Evolutionary conservation across 441 rosid species (phyloP).

Genomic region (Cnidoscolus chayamansa): DNA sequence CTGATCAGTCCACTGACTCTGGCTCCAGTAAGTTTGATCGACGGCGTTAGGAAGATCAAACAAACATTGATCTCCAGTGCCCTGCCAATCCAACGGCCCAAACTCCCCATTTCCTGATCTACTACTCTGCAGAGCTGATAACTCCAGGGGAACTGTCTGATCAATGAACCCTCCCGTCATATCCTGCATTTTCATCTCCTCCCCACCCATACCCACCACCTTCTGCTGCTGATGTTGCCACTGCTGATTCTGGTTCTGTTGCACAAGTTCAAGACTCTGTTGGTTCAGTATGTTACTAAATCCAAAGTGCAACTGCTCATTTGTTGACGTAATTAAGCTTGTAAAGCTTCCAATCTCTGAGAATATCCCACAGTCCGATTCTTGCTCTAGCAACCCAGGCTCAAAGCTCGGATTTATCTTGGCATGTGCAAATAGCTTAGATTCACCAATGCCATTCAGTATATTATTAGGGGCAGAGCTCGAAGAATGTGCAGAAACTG

Average conservation of each 20-base stretch:
- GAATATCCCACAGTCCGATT: constrained; percentile 54
- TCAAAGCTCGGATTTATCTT: constrained; percentile 38
- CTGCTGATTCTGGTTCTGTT: constrained; percentile 24
- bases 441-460: constrained; percentile 25
- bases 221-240: constrained; percentile 27
- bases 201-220: constrained; percentile 18
- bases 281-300: constrained; percentile 36
- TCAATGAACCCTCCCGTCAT: constrained; percentile 36
- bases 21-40: constrained; percentile 84
- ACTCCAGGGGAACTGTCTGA: constrained; percentile 45
- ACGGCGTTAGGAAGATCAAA: constrained; percentile 58
- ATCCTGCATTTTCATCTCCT: constrained; percentile 28
- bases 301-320: constrained; percentile 47
- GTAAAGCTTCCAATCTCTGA: constrained; percentile 70
- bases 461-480: constrained; percentile 28
- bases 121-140: constrained; percentile 29
- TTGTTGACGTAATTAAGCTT: constrained; percentile 40
- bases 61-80: constrained; percentile 48
- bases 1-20: constrained; percentile 68
- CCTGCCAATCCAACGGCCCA: constrained; percentile 78
- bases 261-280: constrained; percentile 26
- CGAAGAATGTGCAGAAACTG: constrained; percentile 43
- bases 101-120: constrained; percentile 43
- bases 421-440: constrained; percentile 27
- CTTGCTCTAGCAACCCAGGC: constrained; percentile 49